phyloP scores from a whole-genome alignment of 257 asterid genomes.

The Ballota nigra region DNA sequence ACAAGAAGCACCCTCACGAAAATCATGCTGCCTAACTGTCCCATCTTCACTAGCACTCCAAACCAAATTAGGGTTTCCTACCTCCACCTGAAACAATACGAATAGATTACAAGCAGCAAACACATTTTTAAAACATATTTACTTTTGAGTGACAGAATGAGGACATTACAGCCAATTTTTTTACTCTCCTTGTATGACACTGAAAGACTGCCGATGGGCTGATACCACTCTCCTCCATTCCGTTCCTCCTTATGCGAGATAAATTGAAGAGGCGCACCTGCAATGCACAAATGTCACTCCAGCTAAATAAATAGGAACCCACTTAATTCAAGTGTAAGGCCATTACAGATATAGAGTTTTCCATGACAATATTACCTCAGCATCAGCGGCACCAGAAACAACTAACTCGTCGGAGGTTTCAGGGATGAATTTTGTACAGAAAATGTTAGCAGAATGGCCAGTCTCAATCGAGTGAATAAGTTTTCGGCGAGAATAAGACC shows the following conservation, averaged over 20 bases:
- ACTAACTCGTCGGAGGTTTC: slow-evolving; percentile 92
- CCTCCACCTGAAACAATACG: slow-evolving; percentile 66
- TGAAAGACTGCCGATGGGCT: slow-evolving; percentile 74
- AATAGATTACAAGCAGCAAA: slow-evolving; percentile 18
- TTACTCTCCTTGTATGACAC: slow-evolving; percentile 90
- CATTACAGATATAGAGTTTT: slow-evolving; percentile 9
- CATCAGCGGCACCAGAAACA: slow-evolving; percentile 98
- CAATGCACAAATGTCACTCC: slow-evolving; percentile 21
- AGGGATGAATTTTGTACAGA: slow-evolving; percentile 93
- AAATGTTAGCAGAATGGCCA: slow-evolving; percentile 90
- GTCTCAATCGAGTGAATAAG: slow-evolving; percentile 88
- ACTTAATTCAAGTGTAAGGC: slow-evolving; percentile 1
- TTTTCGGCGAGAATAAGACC: slow-evolving; percentile 73
- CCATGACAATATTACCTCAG: slow-evolving; percentile 63
- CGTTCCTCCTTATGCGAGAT: slow-evolving; percentile 60
- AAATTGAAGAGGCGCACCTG: slow-evolving; percentile 94
- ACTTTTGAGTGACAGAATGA: slow-evolving; percentile 20
- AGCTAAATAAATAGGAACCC: slow-evolving; percentile 14
- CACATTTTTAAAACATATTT: slow-evolving; percentile 6
- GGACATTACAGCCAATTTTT: slow-evolving; percentile 87
- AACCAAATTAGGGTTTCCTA: slow-evolving; percentile 92
- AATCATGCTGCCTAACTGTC: slow-evolving; percentile 95
- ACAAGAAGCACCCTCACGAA: slow-evolving; percentile 95
- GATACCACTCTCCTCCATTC: slow-evolving; percentile 44
- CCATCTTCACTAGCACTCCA: slow-evolving; percentile 99